Percentiles rank a stretch among this genome's conserved stretches.
These are phyloP conservation scores for Penicillium psychrosexuale DNA, from an alignment of 2,329 filamentous ascomycete species.

Conservation along the genomic window DNA sequence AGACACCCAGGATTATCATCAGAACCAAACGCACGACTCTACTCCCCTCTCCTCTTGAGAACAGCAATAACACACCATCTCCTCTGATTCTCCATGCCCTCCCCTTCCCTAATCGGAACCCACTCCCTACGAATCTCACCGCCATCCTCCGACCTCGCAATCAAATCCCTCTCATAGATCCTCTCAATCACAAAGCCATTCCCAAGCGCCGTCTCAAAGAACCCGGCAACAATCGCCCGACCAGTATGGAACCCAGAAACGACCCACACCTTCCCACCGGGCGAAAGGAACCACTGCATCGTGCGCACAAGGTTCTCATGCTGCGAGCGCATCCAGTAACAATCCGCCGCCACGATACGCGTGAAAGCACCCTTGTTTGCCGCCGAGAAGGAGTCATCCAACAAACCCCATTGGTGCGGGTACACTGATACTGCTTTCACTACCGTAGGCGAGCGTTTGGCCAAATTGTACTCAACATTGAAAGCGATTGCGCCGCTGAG, in stretches of 20 bases:
- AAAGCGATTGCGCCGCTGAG: constrained; percentile 42
- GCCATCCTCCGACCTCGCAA: constrained; percentile 36
- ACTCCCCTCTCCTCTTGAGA: constrained; percentile 28
- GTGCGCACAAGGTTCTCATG: constrained; percentile 55
- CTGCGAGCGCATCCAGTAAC: constrained; percentile 58
- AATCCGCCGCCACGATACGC: constrained; percentile 59
- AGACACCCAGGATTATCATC: neutral
- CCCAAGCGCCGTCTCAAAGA: constrained; percentile 50
- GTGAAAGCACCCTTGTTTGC: constrained; percentile 44
- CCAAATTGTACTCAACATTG: constrained; percentile 50
- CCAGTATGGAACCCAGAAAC: constrained; percentile 61
- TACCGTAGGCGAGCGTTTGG: constrained; percentile 9
- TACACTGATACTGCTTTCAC: constrained; percentile 36
- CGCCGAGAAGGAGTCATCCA: constrained; percentile 40
- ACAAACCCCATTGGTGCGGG: constrained; percentile 55
- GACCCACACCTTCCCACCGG: constrained; percentile 44
- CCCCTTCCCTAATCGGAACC: constrained; percentile 48
- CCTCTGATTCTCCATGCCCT: constrained; percentile 50
- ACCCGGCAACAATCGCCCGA: constrained; percentile 52
- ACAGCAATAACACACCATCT: constrained; percentile 57
- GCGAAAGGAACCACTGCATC: constrained; percentile 55
- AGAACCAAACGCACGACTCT: neutral
- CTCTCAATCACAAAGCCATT: constrained; percentile 50
- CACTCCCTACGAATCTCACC: constrained; percentile 46
- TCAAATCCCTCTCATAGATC: constrained; percentile 55